Conservation (phyloP, 805 yeast species). For the Tetrapisispora pingtungensis region DNA sequence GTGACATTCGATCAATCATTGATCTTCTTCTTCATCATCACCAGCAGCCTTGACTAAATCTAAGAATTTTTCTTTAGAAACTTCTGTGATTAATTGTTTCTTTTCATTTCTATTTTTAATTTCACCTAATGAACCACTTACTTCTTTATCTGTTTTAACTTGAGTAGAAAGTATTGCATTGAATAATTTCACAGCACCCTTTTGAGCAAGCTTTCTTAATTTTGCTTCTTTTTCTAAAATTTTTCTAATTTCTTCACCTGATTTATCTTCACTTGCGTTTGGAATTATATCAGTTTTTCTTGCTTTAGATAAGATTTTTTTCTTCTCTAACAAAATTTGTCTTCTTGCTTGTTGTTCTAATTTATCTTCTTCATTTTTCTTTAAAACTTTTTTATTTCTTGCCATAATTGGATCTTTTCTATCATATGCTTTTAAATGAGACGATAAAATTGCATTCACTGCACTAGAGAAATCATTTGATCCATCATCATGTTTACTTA, state of each 20-base stretch:
- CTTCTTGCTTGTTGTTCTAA: constrained; percentile 76
- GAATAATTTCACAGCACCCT: constrained; percentile 77
- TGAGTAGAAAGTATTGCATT: constrained; percentile 80
- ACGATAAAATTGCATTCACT: constrained; percentile 70
- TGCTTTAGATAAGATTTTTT: constrained; percentile 51
- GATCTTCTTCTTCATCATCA: constrained; percentile 25
- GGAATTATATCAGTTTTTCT: constrained; percentile 65
- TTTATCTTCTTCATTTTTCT: constrained; percentile 69
- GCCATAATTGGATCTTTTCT: constrained; percentile 86
- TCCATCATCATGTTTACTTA: constrained; percentile 56
- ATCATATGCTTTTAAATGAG: constrained; percentile 80
- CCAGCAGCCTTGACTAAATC: constrained; percentile 81
- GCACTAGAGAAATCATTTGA: constrained; percentile 72
- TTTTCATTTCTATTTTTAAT: constrained; percentile 39
- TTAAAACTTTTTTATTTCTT: constrained; percentile 60
- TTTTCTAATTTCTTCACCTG: constrained; percentile 36
- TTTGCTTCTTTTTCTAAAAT: constrained; percentile 56
- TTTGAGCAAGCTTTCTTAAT: constrained; percentile 72
- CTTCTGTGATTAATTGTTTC: constrained; percentile 52
- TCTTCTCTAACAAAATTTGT: constrained; percentile 61
- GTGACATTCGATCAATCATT: neutral
- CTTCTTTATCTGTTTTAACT: constrained; percentile 43
- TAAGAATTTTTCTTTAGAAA: constrained; percentile 81
- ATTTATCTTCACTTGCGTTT: constrained; percentile 38
- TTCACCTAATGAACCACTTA: constrained; percentile 36